These are phyloP conservation scores for Miscanthus lutarioriparius DNA, from an alignment of 176 grass and related monocot species.

Conservation along the genomic window DNA sequence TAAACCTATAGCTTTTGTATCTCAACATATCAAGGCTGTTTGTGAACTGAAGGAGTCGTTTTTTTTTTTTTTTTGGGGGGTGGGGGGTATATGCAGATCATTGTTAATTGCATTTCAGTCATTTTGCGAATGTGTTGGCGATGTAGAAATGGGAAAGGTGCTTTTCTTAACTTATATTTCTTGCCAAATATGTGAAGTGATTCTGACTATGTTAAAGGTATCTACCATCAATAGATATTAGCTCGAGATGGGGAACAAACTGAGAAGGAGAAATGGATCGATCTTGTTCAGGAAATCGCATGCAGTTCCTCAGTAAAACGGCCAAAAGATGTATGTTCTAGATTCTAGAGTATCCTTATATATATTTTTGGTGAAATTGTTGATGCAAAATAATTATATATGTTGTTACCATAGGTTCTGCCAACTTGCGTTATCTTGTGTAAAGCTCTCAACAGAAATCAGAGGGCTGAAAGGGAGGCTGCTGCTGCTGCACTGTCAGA, in stretches of 20 bases:
- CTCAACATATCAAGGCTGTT: constrained; percentile 22
- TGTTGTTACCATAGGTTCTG: constrained; percentile 60
- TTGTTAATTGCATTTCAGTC: constrained; percentile 92
- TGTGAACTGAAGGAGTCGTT: constrained; percentile 14
- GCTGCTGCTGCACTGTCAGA: constrained; percentile 91
- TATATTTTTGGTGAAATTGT: constrained; percentile 16
- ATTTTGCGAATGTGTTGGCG: constrained; percentile 95
- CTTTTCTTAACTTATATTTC: constrained; percentile 24
- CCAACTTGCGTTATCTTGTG: constrained; percentile 81
- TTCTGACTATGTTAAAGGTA: constrained; percentile 36
- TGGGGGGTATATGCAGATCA: constrained; percentile 48
- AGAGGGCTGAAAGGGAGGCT: constrained; percentile 89
- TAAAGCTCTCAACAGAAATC: constrained; percentile 84
- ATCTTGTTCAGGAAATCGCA: constrained; percentile 86
- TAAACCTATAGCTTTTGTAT: constrained; percentile 9
- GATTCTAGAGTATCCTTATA: constrained; percentile 12
- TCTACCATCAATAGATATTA: constrained; percentile 66
- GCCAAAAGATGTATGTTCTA: constrained; percentile 79
- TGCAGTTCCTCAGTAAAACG: constrained; percentile 91
- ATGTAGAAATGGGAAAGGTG: constrained; percentile 97
- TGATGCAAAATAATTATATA: constrained; percentile 21
- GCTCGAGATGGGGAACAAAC: constrained; percentile 84
- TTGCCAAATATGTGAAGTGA: constrained; percentile 31
- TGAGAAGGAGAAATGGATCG: constrained; percentile 93
- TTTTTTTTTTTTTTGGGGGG: neutral